A percentile compares a stretch with the other conserved stretches of the same genome.
These are phyloP conservation scores for Umbellularia californica DNA, from an alignment of 164 flowering plant genomes.

Conservation along the genomic window DNA sequence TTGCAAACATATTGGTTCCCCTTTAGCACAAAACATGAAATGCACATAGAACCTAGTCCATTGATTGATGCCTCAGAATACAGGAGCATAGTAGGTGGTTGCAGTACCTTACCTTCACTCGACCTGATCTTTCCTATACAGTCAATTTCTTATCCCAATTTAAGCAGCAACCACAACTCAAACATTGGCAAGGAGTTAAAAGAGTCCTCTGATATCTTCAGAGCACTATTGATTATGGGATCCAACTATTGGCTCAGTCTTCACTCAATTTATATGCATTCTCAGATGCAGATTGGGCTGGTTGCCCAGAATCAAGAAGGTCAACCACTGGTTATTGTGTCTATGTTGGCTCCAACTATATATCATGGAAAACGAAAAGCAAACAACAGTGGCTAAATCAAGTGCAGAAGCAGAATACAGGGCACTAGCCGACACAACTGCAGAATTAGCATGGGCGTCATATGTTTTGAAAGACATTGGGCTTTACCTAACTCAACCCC, in stretches of 20 bases:
- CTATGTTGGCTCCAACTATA: background rate
- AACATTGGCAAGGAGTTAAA: no score
- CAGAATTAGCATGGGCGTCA: background rate
- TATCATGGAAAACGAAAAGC: conserved; percentile 9
- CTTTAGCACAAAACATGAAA: no score
- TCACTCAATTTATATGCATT: background rate
- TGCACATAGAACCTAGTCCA: no score
- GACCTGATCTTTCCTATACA: background rate
- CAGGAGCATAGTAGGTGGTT: no score
- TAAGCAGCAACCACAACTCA: background rate
- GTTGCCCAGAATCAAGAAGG: background rate
- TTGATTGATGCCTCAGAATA: no score
- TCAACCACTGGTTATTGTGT: background rate
- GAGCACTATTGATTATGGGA: background rate
- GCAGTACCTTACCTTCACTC: no score
- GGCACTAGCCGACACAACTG: background rate
- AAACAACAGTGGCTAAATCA: background rate
- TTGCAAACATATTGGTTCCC: no score
- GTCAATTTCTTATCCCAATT: background rate
- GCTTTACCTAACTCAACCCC: background rate
- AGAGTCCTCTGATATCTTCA: background rate
- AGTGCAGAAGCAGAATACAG: conserved; percentile 5
- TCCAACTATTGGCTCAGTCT: background rate
- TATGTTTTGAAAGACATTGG: background rate
- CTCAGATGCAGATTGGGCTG: background rate